phyloP scores from a whole-genome alignment of 176 grass and related monocot species.

The bread wheat (Triticum aestivum) region IWGSC_CS_RefSeq_v2.1 NC_057805.1:362135161-362135660 shows the following conservation, averaged over 20 bases:
- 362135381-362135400: not conserved
- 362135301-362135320: conserved; percentile 8
- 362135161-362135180: not conserved
- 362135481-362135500: conserved; percentile 4
- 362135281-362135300: not conserved
- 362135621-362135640: conserved; percentile 67
- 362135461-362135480: not conserved
- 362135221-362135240: not conserved
- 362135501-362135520: not conserved
- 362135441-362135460: not conserved
- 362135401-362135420: not conserved
- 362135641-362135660: conserved; percentile 43
- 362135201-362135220: not conserved
- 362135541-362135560: not conserved
- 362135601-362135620: conserved; percentile 44
- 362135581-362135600: conserved; percentile 52
- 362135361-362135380: not conserved
- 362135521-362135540: conserved; percentile 1
- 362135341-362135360: not conserved
- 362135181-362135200: not conserved
- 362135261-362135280: not conserved
- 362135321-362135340: not conserved
- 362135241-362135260: conserved; percentile 5
- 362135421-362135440: not conserved
- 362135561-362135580: conserved; percentile 46